A percentile compares a stretch with the other conserved stretches of the same genome.
phyloP scores from a whole-genome alignment of 495 filamentous ascomycete genomes.

The Penicillium longicatenatum region DNA sequence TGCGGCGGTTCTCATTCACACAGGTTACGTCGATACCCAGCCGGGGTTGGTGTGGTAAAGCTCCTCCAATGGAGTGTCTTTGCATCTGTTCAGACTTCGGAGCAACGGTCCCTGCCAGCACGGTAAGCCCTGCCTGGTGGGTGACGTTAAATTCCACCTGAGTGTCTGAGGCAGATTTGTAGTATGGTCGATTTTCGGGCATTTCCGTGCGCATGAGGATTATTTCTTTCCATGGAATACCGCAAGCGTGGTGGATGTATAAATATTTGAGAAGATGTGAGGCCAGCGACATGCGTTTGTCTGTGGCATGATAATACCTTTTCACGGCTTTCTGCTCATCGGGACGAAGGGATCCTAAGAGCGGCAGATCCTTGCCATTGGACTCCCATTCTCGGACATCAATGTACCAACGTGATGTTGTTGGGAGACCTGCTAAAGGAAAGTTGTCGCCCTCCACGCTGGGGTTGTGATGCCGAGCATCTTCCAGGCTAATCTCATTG shows the following conservation, averaged over 20 bases:
- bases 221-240: constrained; percentile 66
- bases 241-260: constrained; percentile 63
- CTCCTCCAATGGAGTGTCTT: constrained; percentile 4
- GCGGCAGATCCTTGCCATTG: constrained; percentile 34
- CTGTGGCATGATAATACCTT: constrained; percentile 41
- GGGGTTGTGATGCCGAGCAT: constrained; percentile 6
- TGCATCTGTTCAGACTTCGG: constrained; percentile 19
- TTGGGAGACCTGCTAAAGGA: constrained; percentile 16
- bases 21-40: constrained; percentile 76
- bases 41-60: constrained; percentile 22
- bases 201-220: constrained; percentile 59
- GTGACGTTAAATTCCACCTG: constrained; percentile 81
- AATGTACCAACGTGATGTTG: constrained; percentile 45
- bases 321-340: constrained; percentile 38
- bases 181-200: constrained; percentile 66
- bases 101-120: constrained; percentile 52
- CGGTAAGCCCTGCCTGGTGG: constrained; percentile 81
- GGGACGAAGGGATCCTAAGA: constrained; percentile 37
- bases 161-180: constrained; percentile 37
- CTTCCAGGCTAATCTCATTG: constrained; percentile 17
- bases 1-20: constrained; percentile 65
- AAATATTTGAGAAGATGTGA: constrained; percentile 80
- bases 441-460: constrained; percentile 6
- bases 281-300: constrained; percentile 58
- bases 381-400: constrained; percentile 41